Base-by-base conservation (phyloP, 2,329 filamentous ascomycete species). In the Pseudogymnoascus pannorum region DNA sequence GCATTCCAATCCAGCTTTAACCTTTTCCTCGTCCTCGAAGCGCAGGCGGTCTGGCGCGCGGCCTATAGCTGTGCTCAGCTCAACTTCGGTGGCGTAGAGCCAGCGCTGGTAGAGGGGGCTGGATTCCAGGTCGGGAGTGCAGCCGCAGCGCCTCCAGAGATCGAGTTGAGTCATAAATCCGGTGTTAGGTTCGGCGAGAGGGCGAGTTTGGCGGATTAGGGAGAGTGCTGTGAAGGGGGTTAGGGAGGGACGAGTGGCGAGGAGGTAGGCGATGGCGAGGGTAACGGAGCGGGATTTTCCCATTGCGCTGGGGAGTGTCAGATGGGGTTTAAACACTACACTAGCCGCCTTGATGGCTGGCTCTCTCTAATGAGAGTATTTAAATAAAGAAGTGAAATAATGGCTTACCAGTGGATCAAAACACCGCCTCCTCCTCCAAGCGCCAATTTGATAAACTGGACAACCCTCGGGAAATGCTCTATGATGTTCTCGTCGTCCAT, bases 221-320 rank as follows among this genome's bases (percentile, higher is more conserved):
- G 80, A 78, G 58, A 97, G 77, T 2, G 92, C 92, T 51, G 20
- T 88, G 8, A 57, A 36, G 20, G 69, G 69, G 18, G 68, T 71
- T 33, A 69, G 79, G 35, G 79, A 72, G 4, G 84, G 82, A 67
- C 85, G 80, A 67, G 82, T 83, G 74, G 83, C 86, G 65, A 97
- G 87, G 58, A 97, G 79, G 74, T 92, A 97, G 64, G 94, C 93
- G 62, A 95, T 82, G 60, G 91, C 82, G 66, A 90, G 84, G 31
- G 91, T 87, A 66, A 93, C 89, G 57, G 93, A 97, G 63, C 94
- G 89, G 33, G 92, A 97, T 76, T 95, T 96, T 60, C 94, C 94
- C 86, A 96, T 96, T 20, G 92, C 93, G 80, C 94, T 96, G 76
- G 58, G 62, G 65, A 51, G 4, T 60, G 48, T 68, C 61, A 68